Conservation (phyloP, 78 protist genomes). For the Corallochytrium limacisporum region DNA sequence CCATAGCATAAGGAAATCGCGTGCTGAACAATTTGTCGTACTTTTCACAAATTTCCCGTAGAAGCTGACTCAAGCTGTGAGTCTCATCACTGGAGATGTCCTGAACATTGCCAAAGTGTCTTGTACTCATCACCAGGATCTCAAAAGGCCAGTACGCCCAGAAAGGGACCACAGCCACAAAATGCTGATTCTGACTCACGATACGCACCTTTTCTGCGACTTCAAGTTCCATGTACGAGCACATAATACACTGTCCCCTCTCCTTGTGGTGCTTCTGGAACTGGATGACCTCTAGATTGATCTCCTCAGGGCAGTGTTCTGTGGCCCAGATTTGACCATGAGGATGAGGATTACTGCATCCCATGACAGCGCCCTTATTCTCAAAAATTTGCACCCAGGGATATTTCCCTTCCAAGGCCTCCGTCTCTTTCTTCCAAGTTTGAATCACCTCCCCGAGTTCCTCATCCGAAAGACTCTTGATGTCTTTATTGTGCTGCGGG, state of each 20-base stretch:
- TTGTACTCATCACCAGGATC: slow-evolving; percentile 10
- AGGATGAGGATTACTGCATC: slow-evolving; percentile 37
- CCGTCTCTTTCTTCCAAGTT: slow-evolving; percentile 2
- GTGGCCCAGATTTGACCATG: slow-evolving; percentile 37
- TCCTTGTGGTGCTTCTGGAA: background rate
- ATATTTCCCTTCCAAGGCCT: background rate
- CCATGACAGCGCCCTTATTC: slow-evolving; percentile 37
- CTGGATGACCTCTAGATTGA: background rate
- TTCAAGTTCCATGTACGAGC: slow-evolving; percentile 4
- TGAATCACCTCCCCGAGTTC: slow-evolving; percentile 2
- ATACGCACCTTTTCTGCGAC: background rate
- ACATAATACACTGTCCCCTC: background rate
- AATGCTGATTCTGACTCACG: background rate
- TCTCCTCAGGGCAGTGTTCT: slow-evolving; percentile 3
- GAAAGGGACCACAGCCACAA: slow-evolving; percentile 29
- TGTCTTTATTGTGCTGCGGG: slow-evolving; percentile 16
- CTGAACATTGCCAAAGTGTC: background rate
- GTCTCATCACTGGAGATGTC: background rate
- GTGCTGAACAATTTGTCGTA: slow-evolving; percentile 28
- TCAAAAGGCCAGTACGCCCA: slow-evolving; percentile 47
- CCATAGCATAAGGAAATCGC: slow-evolving; percentile 33
- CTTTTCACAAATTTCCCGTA: background rate
- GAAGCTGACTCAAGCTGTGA: background rate
- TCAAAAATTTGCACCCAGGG: slow-evolving; percentile 27
- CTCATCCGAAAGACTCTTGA: slow-evolving; percentile 8